Evolutionary conservation across 2,329 filamentous ascomycete genomes (phyloP).

Genomic region (Neocucurbitaria cava): DNA sequence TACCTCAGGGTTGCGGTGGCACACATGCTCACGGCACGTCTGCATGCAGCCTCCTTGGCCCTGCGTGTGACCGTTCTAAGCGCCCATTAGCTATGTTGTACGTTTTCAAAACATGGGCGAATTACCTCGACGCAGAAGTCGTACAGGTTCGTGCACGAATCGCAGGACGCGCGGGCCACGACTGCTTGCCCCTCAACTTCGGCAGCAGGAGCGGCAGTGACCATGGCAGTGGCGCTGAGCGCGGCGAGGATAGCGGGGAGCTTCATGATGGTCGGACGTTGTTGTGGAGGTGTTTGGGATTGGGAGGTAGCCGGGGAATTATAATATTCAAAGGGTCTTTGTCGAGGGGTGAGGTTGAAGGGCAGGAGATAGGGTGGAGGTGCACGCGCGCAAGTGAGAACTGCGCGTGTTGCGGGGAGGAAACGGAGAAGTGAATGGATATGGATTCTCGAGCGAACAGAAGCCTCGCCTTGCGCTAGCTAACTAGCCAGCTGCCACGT

Average conservation of each 20-base stretch:
- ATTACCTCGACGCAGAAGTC: conserved; percentile 19
- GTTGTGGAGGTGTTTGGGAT: background rate
- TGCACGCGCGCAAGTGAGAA: no score
- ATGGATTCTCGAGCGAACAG: no score
- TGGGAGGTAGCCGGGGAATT: no score
- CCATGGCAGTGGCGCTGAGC: background rate
- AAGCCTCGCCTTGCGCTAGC: no score
- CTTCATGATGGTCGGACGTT: conserved; percentile 9
- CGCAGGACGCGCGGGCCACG: conserved; percentile 8
- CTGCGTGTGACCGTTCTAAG: conserved; percentile 17
- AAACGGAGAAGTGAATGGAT: no score
- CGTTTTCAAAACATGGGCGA: background rate
- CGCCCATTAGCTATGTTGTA: background rate
- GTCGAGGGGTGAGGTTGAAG: no score
- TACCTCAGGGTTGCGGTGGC: conserved; percentile 10
- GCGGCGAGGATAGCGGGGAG: background rate
- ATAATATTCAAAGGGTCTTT: no score
- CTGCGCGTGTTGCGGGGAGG: no score
- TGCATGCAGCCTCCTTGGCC: conserved; percentile 15
- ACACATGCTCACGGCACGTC: conserved; percentile 25
- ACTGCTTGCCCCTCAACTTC: background rate
- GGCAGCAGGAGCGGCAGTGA: background rate
- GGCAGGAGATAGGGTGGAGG: no score
- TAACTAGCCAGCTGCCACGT: no score
- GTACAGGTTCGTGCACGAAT: conserved; percentile 7